Base-by-base conservation (phyloP, 805 yeast genomes). In the Starmerella riodocensis region DNA sequence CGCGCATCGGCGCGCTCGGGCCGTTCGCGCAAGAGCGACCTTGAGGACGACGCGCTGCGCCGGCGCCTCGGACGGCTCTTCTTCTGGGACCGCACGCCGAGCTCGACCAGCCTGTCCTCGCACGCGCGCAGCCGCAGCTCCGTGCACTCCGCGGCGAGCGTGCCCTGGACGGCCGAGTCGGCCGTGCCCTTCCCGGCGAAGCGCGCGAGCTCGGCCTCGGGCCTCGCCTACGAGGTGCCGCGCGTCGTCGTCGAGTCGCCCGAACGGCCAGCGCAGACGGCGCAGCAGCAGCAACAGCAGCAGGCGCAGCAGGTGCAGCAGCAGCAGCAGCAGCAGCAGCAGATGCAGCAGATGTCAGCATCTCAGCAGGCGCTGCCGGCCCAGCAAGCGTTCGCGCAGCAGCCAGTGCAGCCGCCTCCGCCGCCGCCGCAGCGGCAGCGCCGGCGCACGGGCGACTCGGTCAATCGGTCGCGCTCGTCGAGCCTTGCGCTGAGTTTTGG, bases 171-270 rank as follows among this genome's bases (percentile, higher is more conserved):
- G 7, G 25, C 23, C 11, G 13, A 16, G 4, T 12, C 6, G 23
- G 16, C 32, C n/a, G 40, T 36, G 24, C 40, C 43, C 19, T 40
- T 36, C 20, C 44, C 40, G 13, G 18, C 34, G n/a, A n/a, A 18
- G 14, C n/a, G n/a, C n/a, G n/a, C n/a, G n/a, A n/a, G n/a, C n/a
- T n/a, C n/a, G n/a, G n/a, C n/a, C n/a, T n/a, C n/a, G n/a, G n/a
- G n/a, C n/a, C n/a, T n/a, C n/a, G n/a, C n/a, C n/a, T n/a, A n/a
- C n/a, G n/a, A n/a, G n/a, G n/a, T n/a, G n/a, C n/a, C n/a, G n/a
- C n/a, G n/a, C n/a, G n/a, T n/a, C n/a, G n/a, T n/a, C n/a, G n/a
- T n/a, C n/a, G n/a, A n/a, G n/a, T n/a, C n/a, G n/a, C n/a, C n/a
- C n/a, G n/a, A n/a, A n/a, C n/a, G n/a, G n/a, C n/a, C n/a, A n/a